Evolutionary conservation across 441 rosid genomes (phyloP).

Genomic region (Pelargonium australe): DNA sequence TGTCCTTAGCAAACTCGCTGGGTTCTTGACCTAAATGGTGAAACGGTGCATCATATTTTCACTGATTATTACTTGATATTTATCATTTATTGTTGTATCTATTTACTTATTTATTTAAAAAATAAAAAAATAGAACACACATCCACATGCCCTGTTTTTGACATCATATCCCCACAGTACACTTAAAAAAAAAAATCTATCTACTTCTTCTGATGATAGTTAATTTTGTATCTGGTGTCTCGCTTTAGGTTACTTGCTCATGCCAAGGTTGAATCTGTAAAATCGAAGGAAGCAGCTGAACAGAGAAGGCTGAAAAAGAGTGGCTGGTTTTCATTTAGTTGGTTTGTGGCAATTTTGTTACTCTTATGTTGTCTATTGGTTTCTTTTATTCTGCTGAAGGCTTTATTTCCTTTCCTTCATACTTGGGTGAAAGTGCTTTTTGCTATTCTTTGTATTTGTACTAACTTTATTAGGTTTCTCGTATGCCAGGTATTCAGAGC

Average conservation of each 20-base stretch:
- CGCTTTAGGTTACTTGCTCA: conserved; percentile 90
- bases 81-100: too few species aligned
- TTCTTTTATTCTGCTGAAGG: background rate
- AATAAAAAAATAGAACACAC: too few species aligned
- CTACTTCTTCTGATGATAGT: conserved; percentile 6
- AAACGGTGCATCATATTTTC: too few species aligned
- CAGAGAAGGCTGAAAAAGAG: conserved; percentile 62
- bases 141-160: too few species aligned
- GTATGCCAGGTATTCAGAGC: conserved; percentile 47
- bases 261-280: conserved; percentile 92
- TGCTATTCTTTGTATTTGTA: background rate
- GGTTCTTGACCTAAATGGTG: too few species aligned
- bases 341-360: conserved; percentile 44
- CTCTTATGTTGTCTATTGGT: conserved; percentile 15
- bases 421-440: background rate
- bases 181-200: too few species aligned
- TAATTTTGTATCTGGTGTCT: conserved; percentile 22
- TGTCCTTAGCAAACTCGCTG: too few species aligned
- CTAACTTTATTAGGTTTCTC: conserved; percentile 17
- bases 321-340: conserved; percentile 79
- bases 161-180: too few species aligned
- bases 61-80: too few species aligned
- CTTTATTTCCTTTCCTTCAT: background rate
- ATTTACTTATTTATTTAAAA: too few species aligned
- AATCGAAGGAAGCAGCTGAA: conserved; percentile 91